Percentiles rank a stretch among this genome's conserved stretches.
Evolutionary conservation across 306 rosid genomes (phyloP).

Genomic region (Senna siamea): DNA sequence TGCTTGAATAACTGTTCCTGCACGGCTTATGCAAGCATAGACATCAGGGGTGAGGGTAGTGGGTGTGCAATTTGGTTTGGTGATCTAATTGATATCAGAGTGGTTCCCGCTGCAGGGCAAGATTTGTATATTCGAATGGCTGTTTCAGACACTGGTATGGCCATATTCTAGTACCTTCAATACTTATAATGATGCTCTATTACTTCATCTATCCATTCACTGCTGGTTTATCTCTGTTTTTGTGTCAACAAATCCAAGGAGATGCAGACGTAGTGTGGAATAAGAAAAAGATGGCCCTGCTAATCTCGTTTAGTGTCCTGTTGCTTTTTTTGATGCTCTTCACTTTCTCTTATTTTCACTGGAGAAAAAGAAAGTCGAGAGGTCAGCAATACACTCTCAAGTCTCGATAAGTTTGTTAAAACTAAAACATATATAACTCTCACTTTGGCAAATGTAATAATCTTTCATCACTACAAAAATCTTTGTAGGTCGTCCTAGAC

Average conservation of each 20-base stretch:
- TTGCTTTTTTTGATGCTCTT: background rate
- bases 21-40: conserved; percentile 49
- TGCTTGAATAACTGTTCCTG: conserved; percentile 63
- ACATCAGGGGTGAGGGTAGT: conserved; percentile 51
- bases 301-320: background rate
- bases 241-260: background rate
- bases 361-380: background rate
- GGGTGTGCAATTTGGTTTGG: conserved; percentile 65
- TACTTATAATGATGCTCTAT: too few relatives aligned
- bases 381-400: too few relatives aligned
- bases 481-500: too few relatives aligned
- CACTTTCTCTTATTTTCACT: background rate
- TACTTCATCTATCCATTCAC: too few relatives aligned
- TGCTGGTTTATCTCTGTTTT: background rate
- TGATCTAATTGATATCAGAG: conserved; percentile 52
- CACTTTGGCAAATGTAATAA: too few relatives aligned
- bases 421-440: too few relatives aligned
- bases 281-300: background rate
- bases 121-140: conserved; percentile 49
- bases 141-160: conserved; percentile 45
- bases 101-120: conserved; percentile 41
- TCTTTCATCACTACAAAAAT: too few relatives aligned
- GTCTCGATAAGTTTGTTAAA: too few relatives aligned
- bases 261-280: background rate
- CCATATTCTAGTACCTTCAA: background rate